A percentile compares a stretch with the other conserved stretches of the same genome.
Evolutionary conservation across 2,329 filamentous ascomycete species (phyloP).

Genomic region (Fusarium xyrophilum): DNA sequence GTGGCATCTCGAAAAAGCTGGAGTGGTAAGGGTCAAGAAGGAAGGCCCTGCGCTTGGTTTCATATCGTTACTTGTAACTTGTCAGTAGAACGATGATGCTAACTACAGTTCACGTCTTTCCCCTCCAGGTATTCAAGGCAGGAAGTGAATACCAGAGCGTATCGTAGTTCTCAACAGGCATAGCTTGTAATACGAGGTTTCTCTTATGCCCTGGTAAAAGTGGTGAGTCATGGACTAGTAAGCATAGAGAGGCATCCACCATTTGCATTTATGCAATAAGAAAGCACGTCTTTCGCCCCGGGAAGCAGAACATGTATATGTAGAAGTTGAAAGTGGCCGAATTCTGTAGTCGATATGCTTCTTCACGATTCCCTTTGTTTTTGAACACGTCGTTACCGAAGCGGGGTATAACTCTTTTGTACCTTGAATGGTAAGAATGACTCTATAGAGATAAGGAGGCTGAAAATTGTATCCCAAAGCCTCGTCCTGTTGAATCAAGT

Average conservation of each 20-base stretch:
- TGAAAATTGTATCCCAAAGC: background rate
- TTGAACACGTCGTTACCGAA: too few relatives aligned
- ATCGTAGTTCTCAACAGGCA: fast-evolving
- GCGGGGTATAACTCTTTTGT: too few relatives aligned
- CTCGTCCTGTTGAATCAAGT: background rate
- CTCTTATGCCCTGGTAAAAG: background rate
- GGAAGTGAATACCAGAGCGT: fast-evolving
- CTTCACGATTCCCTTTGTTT: too few relatives aligned
- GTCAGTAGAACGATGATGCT: fast-evolving
- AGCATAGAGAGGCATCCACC: background rate
- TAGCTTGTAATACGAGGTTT: fast-evolving
- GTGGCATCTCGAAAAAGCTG: background rate
- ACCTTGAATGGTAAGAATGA: too few relatives aligned
- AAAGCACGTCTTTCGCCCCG: fast-evolving
- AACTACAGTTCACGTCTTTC: fast-evolving
- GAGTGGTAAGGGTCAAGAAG: background rate
- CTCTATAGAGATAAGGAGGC: too few relatives aligned
- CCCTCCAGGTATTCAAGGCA: fast-evolving
- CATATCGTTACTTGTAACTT: too few relatives aligned
- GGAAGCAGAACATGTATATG: background rate
- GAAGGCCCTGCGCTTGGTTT: fast-evolving
- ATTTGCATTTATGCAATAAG: background rate
- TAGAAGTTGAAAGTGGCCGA: too few relatives aligned
- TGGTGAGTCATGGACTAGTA: background rate
- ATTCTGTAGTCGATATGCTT: too few relatives aligned